A percentile compares a stretch with the other conserved stretches of the same genome.
These are phyloP conservation scores for Hebeloma cylindrosporum DNA, from an alignment of 768 basidiomycete species.

Conservation along the genomic window DNA sequence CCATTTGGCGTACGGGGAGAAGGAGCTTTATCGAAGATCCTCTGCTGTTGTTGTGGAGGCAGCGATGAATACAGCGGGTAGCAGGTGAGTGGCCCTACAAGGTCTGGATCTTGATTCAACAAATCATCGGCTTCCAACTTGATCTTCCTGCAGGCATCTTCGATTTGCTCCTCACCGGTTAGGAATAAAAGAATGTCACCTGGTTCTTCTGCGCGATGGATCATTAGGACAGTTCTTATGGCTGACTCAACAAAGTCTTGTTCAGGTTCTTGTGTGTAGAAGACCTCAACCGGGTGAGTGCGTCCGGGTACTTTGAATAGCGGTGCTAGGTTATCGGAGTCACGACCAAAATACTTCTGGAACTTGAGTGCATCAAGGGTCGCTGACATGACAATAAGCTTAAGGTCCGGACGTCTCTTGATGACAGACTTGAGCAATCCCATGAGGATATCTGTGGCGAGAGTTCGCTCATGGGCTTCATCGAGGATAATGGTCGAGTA, in stretches of 20 bases:
- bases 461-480: constrained; percentile 1
- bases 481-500: background rate
- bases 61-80: too few species aligned
- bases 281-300: constrained; percentile 1
- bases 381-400: background rate
- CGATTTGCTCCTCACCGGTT: too few species aligned
- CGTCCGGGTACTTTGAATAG: constrained; percentile 2
- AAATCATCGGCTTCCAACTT: too few species aligned
- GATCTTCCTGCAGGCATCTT: too few species aligned
- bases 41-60: too few species aligned
- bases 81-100: too few species aligned
- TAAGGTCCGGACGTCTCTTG: background rate
- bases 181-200: too few species aligned
- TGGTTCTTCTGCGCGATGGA: background rate
- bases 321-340: background rate
- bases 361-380: background rate
- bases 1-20: too few species aligned
- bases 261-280: background rate
- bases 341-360: background rate
- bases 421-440: constrained; percentile 1
- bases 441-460: constrained; percentile 1
- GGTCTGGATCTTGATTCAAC: too few species aligned
- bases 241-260: background rate
- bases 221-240: background rate
- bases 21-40: too few species aligned